phyloP scores from a whole-genome alignment of 2,329 filamentous ascomycete species.

The Hypoxylon sp. region DNA sequence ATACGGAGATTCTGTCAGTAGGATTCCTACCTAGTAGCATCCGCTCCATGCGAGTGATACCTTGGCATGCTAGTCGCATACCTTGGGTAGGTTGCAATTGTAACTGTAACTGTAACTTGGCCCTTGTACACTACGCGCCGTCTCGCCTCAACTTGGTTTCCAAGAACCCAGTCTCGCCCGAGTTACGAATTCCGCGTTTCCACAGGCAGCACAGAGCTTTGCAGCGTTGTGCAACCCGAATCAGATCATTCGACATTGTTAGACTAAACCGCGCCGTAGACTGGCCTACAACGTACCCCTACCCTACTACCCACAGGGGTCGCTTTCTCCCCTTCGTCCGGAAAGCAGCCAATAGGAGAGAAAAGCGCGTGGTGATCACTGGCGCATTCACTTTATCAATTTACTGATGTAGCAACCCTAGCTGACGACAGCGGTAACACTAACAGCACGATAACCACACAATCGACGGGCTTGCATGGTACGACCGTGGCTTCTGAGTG shows the following conservation, averaged over 20 bases:
- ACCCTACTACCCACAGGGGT: not conserved
- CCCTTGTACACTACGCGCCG: not conserved
- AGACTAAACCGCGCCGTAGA: not conserved
- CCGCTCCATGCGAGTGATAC: slow-evolving; percentile 9
- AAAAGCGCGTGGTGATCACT: not conserved
- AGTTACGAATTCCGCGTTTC: not conserved
- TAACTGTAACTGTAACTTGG: not conserved
- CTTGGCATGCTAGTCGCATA: slow-evolving; percentile 2
- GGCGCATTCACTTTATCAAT: slow-evolving; percentile 13
- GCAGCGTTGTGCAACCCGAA: not conserved
- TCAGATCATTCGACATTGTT: slow-evolving; percentile 2
- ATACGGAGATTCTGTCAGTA: slow-evolving; percentile 4
- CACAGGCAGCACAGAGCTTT: not conserved
- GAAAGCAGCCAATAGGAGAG: not conserved
- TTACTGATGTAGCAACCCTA: not conserved
- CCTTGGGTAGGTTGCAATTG: slow-evolving; percentile 6
- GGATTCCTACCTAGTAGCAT: slow-evolving; percentile 1
- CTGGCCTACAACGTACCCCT: not conserved
- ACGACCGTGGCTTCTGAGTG: not conserved
- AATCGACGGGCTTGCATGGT: not conserved
- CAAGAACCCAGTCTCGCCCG: not conserved
- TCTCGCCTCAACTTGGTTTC: not conserved
- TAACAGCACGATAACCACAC: not conserved
- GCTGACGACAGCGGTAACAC: slow-evolving; percentile 7
- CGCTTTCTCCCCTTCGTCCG: not conserved